Conservation (phyloP, 1,284 basidiomycete species). For the Cutaneotrichosporon cyanovorans region DNA sequence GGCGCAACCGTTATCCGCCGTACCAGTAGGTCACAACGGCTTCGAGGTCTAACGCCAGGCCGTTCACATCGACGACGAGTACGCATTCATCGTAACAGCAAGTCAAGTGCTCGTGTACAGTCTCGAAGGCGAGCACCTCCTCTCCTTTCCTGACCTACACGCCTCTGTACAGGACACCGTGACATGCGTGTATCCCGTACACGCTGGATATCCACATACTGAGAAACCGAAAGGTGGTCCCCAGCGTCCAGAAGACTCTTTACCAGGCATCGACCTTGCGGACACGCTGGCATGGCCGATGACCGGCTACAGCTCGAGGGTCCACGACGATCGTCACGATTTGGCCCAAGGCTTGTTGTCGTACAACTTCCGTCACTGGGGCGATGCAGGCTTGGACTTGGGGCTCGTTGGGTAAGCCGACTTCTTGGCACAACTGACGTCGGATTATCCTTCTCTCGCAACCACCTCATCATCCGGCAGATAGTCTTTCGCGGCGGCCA, state of each 20-base stretch:
- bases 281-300: background rate
- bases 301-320: background rate
- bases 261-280: background rate
- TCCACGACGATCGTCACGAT: no score
- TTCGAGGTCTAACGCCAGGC: conserved; percentile 21
- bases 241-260: background rate
- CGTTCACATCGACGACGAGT: conserved; percentile 37
- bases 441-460: background rate
- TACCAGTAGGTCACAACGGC: no score
- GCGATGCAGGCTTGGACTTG: no score
- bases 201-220: background rate
- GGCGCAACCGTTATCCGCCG: no score
- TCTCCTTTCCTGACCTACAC: conserved; percentile 17
- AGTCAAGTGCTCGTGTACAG: conserved; percentile 20
- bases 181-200: background rate
- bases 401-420: no score
- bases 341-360: no score
- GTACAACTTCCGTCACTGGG: no score
- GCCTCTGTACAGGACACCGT: background rate
- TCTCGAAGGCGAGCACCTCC: conserved; percentile 8
- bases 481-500: no score
- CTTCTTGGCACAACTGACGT: background rate
- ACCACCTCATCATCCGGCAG: background rate
- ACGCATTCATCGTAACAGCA: conserved; percentile 25
- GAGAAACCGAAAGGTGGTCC: background rate